Evolutionary conservation across 2,329 filamentous ascomycete species (phyloP).

Genomic region (Aureobasidium sp.): DNA sequence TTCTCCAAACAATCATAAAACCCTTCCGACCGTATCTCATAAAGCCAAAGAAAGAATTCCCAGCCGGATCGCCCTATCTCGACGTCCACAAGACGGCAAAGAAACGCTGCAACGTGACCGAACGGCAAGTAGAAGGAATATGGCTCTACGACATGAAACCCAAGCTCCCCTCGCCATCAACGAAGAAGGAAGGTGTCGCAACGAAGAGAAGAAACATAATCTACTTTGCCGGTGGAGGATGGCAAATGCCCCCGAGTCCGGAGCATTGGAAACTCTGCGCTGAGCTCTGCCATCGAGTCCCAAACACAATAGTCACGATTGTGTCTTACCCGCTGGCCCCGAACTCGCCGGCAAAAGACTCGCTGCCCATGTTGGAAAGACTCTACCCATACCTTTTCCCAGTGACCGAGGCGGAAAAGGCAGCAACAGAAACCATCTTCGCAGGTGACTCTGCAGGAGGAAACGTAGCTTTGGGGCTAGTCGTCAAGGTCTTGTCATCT

Average conservation of each 20-base stretch:
- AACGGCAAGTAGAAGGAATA: constrained; percentile 35
- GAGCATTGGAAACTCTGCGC: constrained; percentile 46
- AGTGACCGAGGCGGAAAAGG: constrained; percentile 27
- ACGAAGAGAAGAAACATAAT: constrained; percentile 33
- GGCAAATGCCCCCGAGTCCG: constrained; percentile 41
- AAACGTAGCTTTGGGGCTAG: constrained; percentile 41
- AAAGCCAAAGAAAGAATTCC: constrained; percentile 22
- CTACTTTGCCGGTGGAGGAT: constrained; percentile 50
- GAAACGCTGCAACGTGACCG: constrained; percentile 28
- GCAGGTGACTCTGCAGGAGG: constrained; percentile 49
- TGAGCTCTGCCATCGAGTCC: constrained; percentile 36
- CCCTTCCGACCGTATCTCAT: constrained; percentile 30
- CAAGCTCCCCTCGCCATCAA: constrained; percentile 7
- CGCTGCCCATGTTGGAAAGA: constrained; percentile 40
- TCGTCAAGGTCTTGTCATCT: constrained; percentile 30
- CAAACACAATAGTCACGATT: constrained; percentile 36
- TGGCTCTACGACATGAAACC: constrained; percentile 38
- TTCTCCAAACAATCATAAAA: constrained; percentile 31
- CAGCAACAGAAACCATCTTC: constrained; percentile 34
- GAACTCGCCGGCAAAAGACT: constrained; percentile 38
- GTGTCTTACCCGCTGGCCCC: constrained; percentile 49
- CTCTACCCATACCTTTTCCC: constrained; percentile 37
- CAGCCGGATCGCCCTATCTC: constrained; percentile 34
- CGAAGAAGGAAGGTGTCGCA: constrained; percentile 2
- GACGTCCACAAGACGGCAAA: constrained; percentile 27